Percentiles rank a stretch among this genome's conserved stretches.
Evolutionary conservation across 2,329 filamentous ascomycete species (phyloP).

Genomic region (Leptographium radiaticola): DNA sequence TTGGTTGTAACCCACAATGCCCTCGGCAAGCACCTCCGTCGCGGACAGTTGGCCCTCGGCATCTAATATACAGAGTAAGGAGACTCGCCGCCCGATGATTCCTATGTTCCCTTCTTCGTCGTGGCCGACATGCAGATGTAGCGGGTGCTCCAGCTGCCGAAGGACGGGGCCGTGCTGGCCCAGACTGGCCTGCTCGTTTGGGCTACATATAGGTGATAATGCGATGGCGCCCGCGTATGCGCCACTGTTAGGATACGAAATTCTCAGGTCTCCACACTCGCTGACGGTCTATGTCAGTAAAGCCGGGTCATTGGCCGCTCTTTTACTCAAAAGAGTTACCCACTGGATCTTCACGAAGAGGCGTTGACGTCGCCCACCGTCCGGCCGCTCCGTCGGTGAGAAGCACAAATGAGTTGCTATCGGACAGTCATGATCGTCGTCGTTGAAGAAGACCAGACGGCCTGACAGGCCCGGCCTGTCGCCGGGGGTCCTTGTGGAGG

Average conservation of each 20-base stretch:
- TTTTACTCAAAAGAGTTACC: background rate
- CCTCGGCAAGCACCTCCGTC: slow-evolving; percentile 4
- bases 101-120: slow-evolving; percentile 9
- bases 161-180: background rate
- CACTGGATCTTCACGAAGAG: slow-evolving; percentile 9
- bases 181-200: background rate
- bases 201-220: background rate
- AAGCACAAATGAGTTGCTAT: slow-evolving; percentile 11
- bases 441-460: slow-evolving; percentile 10
- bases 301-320: background rate
- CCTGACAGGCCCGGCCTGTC: slow-evolving; percentile 1
- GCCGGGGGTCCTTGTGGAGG: background rate
- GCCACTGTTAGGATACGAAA: background rate
- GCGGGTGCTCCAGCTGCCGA: slow-evolving; percentile 4
- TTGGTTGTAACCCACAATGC: slow-evolving; percentile 12
- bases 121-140: slow-evolving; percentile 10
- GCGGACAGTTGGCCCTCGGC: background rate
- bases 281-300: background rate
- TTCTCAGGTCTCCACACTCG: slow-evolving; percentile 5
- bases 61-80: slow-evolving; percentile 1
- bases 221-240: background rate
- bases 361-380: background rate
- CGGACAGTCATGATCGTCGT: slow-evolving; percentile 6
- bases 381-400: background rate
- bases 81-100: slow-evolving; percentile 10